These are phyloP conservation scores for Solanum chilense DNA, from an alignment of 257 asterid species.

Conservation along the genomic window DNA sequence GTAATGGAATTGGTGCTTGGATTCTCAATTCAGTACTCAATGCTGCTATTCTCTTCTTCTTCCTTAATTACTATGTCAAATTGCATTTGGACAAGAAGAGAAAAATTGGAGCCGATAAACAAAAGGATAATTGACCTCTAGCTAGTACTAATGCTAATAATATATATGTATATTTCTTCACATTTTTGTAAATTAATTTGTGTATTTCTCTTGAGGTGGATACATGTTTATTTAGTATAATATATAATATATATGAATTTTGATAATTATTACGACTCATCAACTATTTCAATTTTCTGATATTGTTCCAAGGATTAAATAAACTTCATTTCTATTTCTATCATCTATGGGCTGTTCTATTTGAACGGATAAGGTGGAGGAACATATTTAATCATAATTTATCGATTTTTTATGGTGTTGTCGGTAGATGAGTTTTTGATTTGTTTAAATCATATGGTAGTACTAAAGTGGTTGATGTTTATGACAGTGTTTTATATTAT, in stretches of 20 bases:
- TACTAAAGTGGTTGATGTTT: background rate
- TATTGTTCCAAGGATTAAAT: background rate
- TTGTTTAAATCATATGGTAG: background rate
- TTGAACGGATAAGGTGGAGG: background rate
- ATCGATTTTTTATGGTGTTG: background rate
- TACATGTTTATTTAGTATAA: background rate
- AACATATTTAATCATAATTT: too few relatives aligned
- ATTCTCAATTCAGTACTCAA: constrained; percentile 63
- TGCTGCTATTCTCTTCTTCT: constrained; percentile 43
- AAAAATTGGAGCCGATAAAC: background rate
- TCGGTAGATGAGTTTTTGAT: background rate
- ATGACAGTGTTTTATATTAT: background rate
- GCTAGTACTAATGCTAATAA: too few relatives aligned
- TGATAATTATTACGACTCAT: background rate
- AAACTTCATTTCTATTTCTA: too few relatives aligned
- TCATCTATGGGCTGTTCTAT: background rate
- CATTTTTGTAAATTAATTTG: background rate
- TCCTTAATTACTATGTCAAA: constrained; percentile 49
- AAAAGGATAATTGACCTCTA: constrained; percentile 19
- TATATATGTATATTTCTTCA: background rate
- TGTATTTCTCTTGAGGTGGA: background rate
- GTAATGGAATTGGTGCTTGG: constrained; percentile 92
- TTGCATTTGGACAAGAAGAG: constrained; percentile 23
- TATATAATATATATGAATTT: background rate
- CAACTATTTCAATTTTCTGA: background rate